Conservation (phyloP, 176 grass and related monocot genomes). For the Neostapfia colusana region DNA sequence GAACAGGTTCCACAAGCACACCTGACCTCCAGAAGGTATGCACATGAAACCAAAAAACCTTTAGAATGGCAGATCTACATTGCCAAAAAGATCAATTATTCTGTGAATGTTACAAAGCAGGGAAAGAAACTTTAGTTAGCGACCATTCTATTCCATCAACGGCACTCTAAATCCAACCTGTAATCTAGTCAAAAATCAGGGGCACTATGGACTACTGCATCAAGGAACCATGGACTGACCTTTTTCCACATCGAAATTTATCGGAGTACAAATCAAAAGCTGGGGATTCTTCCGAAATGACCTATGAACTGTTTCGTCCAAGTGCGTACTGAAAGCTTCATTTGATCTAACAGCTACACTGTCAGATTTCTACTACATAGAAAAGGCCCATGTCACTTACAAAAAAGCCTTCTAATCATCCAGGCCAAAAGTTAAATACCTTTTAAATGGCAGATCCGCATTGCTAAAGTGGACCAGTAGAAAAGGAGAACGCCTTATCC, state of each 20-base stretch:
- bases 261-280: slow-evolving; percentile 1
- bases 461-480: slow-evolving; percentile 5
- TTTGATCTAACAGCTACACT: slow-evolving; percentile 4
- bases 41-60: too few relatives aligned
- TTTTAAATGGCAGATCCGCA: slow-evolving; percentile 19
- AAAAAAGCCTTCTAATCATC: slow-evolving; percentile 5
- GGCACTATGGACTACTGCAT: too few relatives aligned
- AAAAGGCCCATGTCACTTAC: background rate
- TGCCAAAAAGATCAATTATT: too few relatives aligned
- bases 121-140: background rate
- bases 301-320: slow-evolving; percentile 4
- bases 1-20: background rate
- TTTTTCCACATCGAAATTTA: background rate
- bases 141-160: background rate
- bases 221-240: background rate
- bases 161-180: background rate
- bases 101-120: background rate
- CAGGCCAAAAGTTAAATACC: slow-evolving; percentile 1
- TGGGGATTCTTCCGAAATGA: slow-evolving; percentile 1
- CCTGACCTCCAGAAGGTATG: background rate
- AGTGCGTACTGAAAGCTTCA: slow-evolving; percentile 23
- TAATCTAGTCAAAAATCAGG: background rate
- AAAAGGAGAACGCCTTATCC: slow-evolving; percentile 1
- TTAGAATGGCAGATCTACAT: too few relatives aligned
- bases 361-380: background rate